Conservation (phyloP, 352 stramenopile species). For the Aphanomyces stellatus region DNA sequence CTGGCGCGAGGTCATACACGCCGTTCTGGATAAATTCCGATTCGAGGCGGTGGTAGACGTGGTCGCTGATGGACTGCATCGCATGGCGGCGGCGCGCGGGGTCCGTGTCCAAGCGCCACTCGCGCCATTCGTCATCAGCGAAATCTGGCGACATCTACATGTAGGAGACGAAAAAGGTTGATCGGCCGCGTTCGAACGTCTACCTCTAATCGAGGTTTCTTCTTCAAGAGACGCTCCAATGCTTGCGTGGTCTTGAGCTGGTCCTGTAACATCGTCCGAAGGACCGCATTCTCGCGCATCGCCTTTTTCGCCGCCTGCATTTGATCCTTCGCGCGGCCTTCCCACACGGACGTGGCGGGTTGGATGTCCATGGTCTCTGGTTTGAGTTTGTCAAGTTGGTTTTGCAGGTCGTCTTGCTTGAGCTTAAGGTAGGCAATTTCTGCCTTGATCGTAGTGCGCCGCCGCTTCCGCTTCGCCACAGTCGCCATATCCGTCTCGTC, state of each 20-base stretch:
- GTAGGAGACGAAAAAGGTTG: too few relatives aligned
- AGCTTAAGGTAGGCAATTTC: slow-evolving; percentile 2
- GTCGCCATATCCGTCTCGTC: neutral
- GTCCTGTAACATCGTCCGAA: neutral
- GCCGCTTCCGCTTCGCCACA: neutral
- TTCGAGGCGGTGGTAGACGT: slow-evolving; percentile 11
- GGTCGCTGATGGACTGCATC: slow-evolving; percentile 1
- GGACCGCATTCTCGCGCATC: neutral
- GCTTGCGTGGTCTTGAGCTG: neutral
- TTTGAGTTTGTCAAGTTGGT: neutral
- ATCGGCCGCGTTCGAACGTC: too few relatives aligned
- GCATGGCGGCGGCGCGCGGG: neutral
- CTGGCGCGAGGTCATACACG: slow-evolving; percentile 12
- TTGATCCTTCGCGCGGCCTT: neutral
- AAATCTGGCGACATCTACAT: too few relatives aligned
- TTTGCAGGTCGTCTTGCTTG: neutral
- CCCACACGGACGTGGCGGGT: neutral
- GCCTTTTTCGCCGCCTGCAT: neutral
- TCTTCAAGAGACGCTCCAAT: neutral
- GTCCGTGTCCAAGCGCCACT: neutral
- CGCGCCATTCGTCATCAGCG: slow-evolving; percentile 15
- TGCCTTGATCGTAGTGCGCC: neutral
- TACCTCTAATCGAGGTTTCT: neutral
- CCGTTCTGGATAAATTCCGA: slow-evolving; percentile 17
- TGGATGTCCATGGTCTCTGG: neutral